These are phyloP conservation scores for Avena atlantica DNA, from an alignment of 176 grass and related monocot species.

Conservation along the genomic window DNA sequence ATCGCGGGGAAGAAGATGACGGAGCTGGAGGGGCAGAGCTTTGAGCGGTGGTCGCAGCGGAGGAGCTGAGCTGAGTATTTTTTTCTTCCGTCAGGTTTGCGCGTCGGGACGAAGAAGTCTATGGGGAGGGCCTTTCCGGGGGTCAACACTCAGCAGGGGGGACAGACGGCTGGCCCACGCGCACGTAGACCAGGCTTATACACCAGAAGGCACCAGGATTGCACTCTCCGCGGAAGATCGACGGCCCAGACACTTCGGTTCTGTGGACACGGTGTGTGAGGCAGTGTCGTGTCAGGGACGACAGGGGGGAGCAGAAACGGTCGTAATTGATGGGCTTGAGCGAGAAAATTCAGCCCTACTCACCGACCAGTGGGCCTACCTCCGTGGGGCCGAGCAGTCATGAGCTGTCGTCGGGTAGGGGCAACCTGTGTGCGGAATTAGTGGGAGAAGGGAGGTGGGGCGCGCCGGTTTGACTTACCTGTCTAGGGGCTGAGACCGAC, in stretches of 20 bases:
- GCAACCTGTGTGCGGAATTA: not conserved
- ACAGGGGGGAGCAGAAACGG: not conserved
- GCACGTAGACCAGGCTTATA: not conserved
- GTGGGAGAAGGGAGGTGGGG: not conserved
- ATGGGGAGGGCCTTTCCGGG: conserved; percentile 23
- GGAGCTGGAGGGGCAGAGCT: not conserved
- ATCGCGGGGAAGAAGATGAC: not conserved
- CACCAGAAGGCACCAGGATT: accelerated
- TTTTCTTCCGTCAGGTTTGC: conserved; percentile 38
- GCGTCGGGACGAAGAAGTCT: conserved; percentile 53
- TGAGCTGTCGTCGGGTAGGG: not conserved
- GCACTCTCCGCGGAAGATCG: not conserved
- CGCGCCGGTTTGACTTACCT: conserved; percentile 44
- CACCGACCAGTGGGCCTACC: not conserved
- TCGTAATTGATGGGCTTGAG: conserved; percentile 22
- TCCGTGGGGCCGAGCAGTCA: accelerated
- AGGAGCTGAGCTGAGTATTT: conserved; percentile 6
- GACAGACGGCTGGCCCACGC: conserved; percentile 23
- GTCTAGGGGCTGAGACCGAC: not conserved
- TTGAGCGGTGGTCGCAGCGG: conserved; percentile 28
- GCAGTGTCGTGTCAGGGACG: not conserved
- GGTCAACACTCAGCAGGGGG: conserved; percentile 49
- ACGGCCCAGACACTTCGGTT: accelerated
- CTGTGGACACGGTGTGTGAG: not conserved
- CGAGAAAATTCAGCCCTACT: not conserved